Percentiles rank a stretch among this genome's conserved stretches.
Evolutionary conservation across 2,329 filamentous ascomycete genomes (phyloP).

Genomic region (Paramyrothecium sp.): DNA sequence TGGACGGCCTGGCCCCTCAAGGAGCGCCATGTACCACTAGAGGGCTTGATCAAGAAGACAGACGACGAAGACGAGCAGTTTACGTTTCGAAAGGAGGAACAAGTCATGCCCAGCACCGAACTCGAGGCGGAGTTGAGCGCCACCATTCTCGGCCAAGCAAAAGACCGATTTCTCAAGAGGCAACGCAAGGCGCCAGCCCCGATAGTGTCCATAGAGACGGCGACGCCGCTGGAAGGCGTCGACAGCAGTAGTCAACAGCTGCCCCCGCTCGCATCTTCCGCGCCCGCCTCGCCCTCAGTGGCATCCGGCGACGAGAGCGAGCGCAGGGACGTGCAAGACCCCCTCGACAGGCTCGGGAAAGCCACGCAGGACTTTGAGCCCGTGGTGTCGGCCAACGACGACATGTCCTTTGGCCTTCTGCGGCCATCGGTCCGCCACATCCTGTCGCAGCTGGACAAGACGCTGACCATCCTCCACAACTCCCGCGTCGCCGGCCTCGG

Average conservation of each 20-base stretch:
- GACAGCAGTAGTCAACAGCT: conserved; percentile 1
- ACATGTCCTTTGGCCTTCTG: conserved; percentile 62
- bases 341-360: not conserved
- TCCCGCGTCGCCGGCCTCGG: conserved; percentile 51
- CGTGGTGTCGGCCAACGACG: conserved; percentile 68
- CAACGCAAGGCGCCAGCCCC: conserved; percentile 13
- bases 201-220: conserved; percentile 16
- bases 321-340: not conserved
- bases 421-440: conserved; percentile 69
- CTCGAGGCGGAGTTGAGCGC: conserved; percentile 72
- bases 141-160: conserved; percentile 63
- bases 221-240: conserved; percentile 4
- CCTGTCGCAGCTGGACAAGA: conserved; percentile 64
- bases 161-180: conserved; percentile 54
- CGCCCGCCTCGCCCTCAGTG: conserved; percentile 13
- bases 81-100: conserved; percentile 45
- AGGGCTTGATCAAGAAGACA: conserved; percentile 46
- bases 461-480: conserved; percentile 70
- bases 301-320: conserved; percentile 13
- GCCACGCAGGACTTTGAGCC: conserved; percentile 29
- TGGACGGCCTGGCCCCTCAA: conserved; percentile 90
- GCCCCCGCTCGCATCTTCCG: conserved; percentile 6
- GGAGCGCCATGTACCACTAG: conserved; percentile 57
- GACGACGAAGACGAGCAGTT: conserved; percentile 48
- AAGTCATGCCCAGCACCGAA: conserved; percentile 52